Evolutionary conservation across 208 protist genomes (phyloP), one percentile per base, ranked within the genome.

Genomic region (Leishmania major): DNA sequence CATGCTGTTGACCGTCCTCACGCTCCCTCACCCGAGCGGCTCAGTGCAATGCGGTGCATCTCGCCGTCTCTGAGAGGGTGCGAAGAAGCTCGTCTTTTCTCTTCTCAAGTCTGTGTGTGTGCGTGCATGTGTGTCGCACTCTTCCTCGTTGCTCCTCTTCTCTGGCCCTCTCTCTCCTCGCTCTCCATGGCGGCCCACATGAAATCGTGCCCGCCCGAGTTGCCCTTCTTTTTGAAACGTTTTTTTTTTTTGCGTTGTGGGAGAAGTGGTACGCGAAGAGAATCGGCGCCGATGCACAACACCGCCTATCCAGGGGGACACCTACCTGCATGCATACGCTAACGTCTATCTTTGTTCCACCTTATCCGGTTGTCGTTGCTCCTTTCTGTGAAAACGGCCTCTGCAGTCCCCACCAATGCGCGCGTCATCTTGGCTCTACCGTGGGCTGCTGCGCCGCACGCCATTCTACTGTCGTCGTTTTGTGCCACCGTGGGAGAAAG

Each of bases 401-500:
- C 13, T 25, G 37, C 75, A 5, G n/a, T 40, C 25, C 1, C 57
- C 10, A 31, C 22, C 8, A 5, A 85, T 88, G 85, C 85, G 74
- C 53, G 17, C 1, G 1, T 81, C 80, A 0, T 28, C 49, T 19
- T 55, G 28, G 1, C 75, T 85, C 10, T 37, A 17, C 11, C 25
- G 10, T 13, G 57, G 45, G 28, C 45, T 53, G 37, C 55, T 85
- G 60, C 60, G 55, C 51, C 59, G 60, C 47, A 57, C 78, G 11
- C 13, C 31, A 19, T 49, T 31, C 28, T 37, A 51, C 17, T 62
- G 37, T 1, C 88, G 90, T 45, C 95, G 95, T 47, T 98, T 98
- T 83, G 81, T 96, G 13, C 93, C 95, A 25, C 95, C 95, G 40
- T 98, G 95, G 93, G 95, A 96, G 78, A 82, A 80, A 28, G 92